Conservation (phyloP, 306 rosid genomes). For the Medicago truncatula region DNA sequence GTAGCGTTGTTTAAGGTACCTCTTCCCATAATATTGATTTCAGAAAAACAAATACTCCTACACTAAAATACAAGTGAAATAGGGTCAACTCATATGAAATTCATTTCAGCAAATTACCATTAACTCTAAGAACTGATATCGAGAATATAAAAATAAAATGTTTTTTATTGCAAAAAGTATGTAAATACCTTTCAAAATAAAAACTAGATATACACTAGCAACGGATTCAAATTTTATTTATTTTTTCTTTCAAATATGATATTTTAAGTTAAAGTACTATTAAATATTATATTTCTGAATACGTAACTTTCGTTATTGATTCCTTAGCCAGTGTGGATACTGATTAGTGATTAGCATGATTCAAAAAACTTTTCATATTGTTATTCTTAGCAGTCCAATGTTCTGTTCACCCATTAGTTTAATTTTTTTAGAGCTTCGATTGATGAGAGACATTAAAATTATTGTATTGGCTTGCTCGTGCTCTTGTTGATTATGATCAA, state of each 20-base stretch:
- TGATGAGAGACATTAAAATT: conserved; percentile 34
- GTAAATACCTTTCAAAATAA: neutral
- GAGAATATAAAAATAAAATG: too few species aligned
- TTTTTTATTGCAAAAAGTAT: neutral
- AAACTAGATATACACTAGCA: neutral
- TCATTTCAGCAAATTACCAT: neutral
- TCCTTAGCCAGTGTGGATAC: neutral
- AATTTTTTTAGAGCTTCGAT: conserved; percentile 31
- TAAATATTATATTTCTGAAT: neutral
- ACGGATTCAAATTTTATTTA: neutral
- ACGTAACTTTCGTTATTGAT: conserved; percentile 3
- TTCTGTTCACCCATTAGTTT: neutral
- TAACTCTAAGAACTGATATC: neutral
- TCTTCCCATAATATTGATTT: conserved; percentile 22
- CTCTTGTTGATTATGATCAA: conserved; percentile 26
- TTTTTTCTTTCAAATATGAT: neutral
- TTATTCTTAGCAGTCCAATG: neutral
- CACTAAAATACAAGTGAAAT: neutral
- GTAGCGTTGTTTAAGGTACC: conserved; percentile 39
- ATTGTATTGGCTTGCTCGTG: conserved; percentile 46
- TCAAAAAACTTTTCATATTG: neutral
- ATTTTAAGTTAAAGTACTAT: neutral
- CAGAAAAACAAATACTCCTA: neutral
- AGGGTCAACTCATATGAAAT: conserved; percentile 21
- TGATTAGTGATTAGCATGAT: conserved; percentile 16